Base-by-base conservation (phyloP, 495 filamentous ascomycete genomes). In the Penicillium parvum region DNA sequence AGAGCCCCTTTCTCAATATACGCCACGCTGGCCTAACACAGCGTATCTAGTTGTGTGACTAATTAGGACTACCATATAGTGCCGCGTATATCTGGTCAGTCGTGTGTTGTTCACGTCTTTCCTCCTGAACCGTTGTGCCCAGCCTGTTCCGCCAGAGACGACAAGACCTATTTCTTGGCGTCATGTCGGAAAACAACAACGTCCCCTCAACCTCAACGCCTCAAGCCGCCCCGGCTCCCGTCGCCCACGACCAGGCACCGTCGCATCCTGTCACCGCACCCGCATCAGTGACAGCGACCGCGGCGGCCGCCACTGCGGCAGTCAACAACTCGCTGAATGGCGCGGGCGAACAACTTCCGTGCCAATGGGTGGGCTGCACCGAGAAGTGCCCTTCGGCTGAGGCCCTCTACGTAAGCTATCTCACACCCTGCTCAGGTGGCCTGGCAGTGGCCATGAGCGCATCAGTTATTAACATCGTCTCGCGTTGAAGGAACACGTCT, bases 341-440 rank as follows among this genome's bases (percentile, higher is more conserved):
- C 28, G 56, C 40, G 17, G 50, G 49, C 45, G 82, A 89, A 53
- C 79, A 81, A 46, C 74, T 94, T 16, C 65, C 76, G 5, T 98
- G 91, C 60, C 85, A 90, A 65, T 98, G 91, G 91, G 74, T 80
- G 28, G 80, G 81, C 40, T 98, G 91, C 58, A 75, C 76, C 41
- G 89, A 98, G 60, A 82, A 86, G 49, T 90, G 84, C 56, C 68
- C 77, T 30, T 82, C 81, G 9, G 80, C 91, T 12, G 90, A 96
- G 58, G 65, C 76, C 39, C 87, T 98, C 53, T 98, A 96, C 66
- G 91, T 97, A 81, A 75, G 89, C 74, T 50, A 61, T 35, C 39
- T 29, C 35, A 26, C 12, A 17, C 15, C 15, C 14, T 12, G 19
- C 1, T 16, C 17, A 8, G 1, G 6, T 8, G 1, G 15, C 2